A percentile compares a stretch with the other conserved stretches of the same genome.
Evolutionary conservation across 495 filamentous ascomycete species (phyloP).

Genomic region (Penicillium riverlandense): DNA sequence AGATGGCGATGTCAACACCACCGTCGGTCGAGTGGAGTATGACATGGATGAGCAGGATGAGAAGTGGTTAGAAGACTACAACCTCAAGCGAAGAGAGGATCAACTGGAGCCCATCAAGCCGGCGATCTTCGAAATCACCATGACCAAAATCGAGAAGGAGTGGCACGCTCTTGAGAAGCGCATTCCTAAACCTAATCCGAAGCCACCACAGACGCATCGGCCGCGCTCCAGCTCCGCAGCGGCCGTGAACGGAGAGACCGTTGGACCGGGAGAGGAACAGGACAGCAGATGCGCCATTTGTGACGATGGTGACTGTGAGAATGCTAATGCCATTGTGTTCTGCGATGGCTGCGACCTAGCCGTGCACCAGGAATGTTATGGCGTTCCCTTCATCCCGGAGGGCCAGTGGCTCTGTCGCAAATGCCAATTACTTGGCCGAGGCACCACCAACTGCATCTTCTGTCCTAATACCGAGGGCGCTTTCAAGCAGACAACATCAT

Average conservation of each 20-base stretch:
- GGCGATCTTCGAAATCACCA: constrained; percentile 91
- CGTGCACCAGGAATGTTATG: constrained; percentile 98
- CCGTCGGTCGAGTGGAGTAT: constrained; percentile 83
- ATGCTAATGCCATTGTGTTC: constrained; percentile 99
- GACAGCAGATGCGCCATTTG: constrained; percentile 97
- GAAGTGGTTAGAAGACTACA: constrained; percentile 85
- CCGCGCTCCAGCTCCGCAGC: constrained; percentile 87
- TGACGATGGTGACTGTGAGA: constrained; percentile 97
- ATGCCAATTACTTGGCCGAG: constrained; percentile 89
- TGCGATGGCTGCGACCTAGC: constrained; percentile 97
- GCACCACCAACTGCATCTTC: constrained; percentile 93
- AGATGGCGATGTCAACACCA: constrained; percentile 55
- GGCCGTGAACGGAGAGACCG: constrained; percentile 83
- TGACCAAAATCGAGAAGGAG: constrained; percentile 98
- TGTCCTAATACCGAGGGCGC: constrained; percentile 96
- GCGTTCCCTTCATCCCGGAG: constrained; percentile 96
- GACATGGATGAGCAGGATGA: constrained; percentile 99
- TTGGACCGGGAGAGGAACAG: constrained; percentile 79
- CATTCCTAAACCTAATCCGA: constrained; percentile 92
- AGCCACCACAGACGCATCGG: constrained; percentile 86
- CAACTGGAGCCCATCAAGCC: constrained; percentile 77
- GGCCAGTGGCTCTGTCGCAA: constrained; percentile 98
- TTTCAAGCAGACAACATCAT: constrained; percentile 95
- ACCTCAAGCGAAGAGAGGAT: constrained; percentile 62
- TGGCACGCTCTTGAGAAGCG: constrained; percentile 95